Evolutionary conservation across 2,329 filamentous ascomycete genomes (phyloP), one percentile per base, ranked within the genome.

Genomic region (Chrysoporthe cubensis): DNA sequence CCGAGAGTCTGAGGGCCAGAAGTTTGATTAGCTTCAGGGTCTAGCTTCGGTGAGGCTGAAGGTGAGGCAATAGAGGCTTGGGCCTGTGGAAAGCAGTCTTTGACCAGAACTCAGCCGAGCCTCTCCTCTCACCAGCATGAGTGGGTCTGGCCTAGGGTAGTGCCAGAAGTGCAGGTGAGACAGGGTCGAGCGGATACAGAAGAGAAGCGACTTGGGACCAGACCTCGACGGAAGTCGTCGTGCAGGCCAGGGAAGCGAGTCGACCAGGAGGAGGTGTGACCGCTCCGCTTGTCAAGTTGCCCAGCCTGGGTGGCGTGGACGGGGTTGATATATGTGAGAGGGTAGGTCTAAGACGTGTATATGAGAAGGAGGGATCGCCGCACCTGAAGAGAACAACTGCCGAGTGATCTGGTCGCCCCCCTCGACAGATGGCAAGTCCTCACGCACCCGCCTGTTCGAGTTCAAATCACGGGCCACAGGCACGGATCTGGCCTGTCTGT

Each of bases 301-400:
- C 34, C 50, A 37, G 63, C 32, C 57, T 58, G 60, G 52, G 68
- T 66, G 68, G 68, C 56, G 56, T 71, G 69, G 67, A 70, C 66
- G 68, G 61, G 66, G 68, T 65, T 66, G 69, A 73, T 75, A 75
- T 75, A 75, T 75, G 75, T 75, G 72, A 68, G 68, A 74, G 71
- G 73, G 74, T 75, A 69, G 57, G 59, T 66, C 60, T 75, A 75
- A 75, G 67, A 71, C 64, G 54, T 56, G 44, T 21, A 32, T 9
- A 66, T 37, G 44, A 59, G 37, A 67, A 56, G 50, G 40, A 67
- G 34, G 61, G 46, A 34, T 37, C 62, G 46, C 58, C 62, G 44
- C 66, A 69, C 68, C 68, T 65, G 50, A 44, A 61, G n/a, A 66
- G 26, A 65, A 62, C 60, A 67, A 69, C 65, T 67, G 68, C 65